These are phyloP conservation scores for Phylloporus scabripes DNA, from an alignment of 768 basidiomycete species.

Conservation along the genomic window DNA sequence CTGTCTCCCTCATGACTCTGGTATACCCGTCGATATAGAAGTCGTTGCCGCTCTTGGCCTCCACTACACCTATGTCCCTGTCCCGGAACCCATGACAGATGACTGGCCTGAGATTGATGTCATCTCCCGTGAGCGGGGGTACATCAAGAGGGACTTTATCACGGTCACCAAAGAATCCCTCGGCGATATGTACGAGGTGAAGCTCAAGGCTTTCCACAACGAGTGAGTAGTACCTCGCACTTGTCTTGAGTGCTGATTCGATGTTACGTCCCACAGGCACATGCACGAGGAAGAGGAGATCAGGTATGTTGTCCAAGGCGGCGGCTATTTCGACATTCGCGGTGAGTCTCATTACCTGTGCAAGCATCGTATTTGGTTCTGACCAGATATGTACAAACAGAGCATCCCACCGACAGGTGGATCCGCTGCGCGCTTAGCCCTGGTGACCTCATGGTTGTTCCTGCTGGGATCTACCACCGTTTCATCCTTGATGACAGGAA, in stretches of 20 bases:
- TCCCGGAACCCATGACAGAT: slow-evolving; percentile 35
- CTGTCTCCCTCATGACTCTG: slow-evolving; percentile 70
- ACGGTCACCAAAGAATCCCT: slow-evolving; percentile 73
- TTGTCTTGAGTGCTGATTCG: background rate
- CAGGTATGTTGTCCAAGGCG: slow-evolving; percentile 80
- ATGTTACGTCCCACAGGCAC: slow-evolving; percentile 45
- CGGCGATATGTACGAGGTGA: slow-evolving; percentile 77
- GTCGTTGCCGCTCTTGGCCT: too few relatives aligned
- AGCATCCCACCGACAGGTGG: slow-evolving; percentile 67
- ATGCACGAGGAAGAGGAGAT: slow-evolving; percentile 98
- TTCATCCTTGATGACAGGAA: slow-evolving; percentile 83
- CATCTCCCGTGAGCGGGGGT: slow-evolving; percentile 62
- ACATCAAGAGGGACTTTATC: slow-evolving; percentile 81
- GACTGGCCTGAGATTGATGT: slow-evolving; percentile 50
- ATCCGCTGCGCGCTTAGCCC: slow-evolving; percentile 70
- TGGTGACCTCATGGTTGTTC: slow-evolving; percentile 83
- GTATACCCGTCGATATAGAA: too few relatives aligned
- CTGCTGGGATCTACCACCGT: slow-evolving; percentile 90
- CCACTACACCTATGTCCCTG: slow-evolving; percentile 61
- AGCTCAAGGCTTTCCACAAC: slow-evolving; percentile 77
- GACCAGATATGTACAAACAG: too few relatives aligned
- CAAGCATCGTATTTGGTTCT: too few relatives aligned
- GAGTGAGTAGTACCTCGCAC: slow-evolving; percentile 51
- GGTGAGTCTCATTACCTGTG: too few relatives aligned
- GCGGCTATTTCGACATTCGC: slow-evolving; percentile 88